A percentile compares a stretch with the other conserved stretches of the same genome.
Conservation (phyloP, 1,284 basidiomycete species). For the Irpex rosettiformis region DNA sequence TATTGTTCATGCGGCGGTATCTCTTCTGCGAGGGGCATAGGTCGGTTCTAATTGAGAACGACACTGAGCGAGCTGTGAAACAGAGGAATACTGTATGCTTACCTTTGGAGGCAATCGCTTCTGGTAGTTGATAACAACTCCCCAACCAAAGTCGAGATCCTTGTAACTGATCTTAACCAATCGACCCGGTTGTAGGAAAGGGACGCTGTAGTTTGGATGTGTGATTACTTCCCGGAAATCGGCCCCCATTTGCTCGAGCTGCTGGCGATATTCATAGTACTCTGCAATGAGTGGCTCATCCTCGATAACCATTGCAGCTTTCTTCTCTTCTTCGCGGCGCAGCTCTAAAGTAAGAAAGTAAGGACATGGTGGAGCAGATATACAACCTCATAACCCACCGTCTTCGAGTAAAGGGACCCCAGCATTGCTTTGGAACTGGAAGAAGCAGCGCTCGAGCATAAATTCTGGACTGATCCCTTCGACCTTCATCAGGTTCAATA, state of each 20-base stretch:
- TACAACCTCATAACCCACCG: slow-evolving; percentile 44
- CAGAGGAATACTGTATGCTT: slow-evolving; percentile 14
- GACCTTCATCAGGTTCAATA: slow-evolving; percentile 97
- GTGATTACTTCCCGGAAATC: slow-evolving; percentile 93
- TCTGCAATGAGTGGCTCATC: slow-evolving; percentile 84
- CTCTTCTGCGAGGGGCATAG: slow-evolving; percentile 60
- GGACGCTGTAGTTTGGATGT: slow-evolving; percentile 90
- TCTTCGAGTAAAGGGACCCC: slow-evolving; percentile 87
- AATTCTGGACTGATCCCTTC: slow-evolving; percentile 98
- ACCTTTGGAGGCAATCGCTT: slow-evolving; percentile 80
- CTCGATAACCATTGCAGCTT: slow-evolving; percentile 68
- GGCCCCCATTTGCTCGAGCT: slow-evolving; percentile 82
- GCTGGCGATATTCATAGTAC: slow-evolving; percentile 90
- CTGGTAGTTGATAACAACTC: slow-evolving; percentile 88
- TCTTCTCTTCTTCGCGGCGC: slow-evolving; percentile 67
- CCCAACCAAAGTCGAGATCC: slow-evolving; percentile 95
- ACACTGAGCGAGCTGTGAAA: background rate
- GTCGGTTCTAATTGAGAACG: slow-evolving; percentile 41
- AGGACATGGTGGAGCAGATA: slow-evolving; percentile 1
- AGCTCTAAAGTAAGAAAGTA: slow-evolving; percentile 53
- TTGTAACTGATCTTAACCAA: slow-evolving; percentile 87
- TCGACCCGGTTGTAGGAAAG: slow-evolving; percentile 91
- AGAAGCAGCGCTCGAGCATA: slow-evolving; percentile 98
- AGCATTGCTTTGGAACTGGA: slow-evolving; percentile 95
- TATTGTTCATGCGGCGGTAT: slow-evolving; percentile 86